Evolutionary conservation across 2,329 filamentous ascomycete genomes (phyloP).

Genomic region (Exophiala calicioides): DNA sequence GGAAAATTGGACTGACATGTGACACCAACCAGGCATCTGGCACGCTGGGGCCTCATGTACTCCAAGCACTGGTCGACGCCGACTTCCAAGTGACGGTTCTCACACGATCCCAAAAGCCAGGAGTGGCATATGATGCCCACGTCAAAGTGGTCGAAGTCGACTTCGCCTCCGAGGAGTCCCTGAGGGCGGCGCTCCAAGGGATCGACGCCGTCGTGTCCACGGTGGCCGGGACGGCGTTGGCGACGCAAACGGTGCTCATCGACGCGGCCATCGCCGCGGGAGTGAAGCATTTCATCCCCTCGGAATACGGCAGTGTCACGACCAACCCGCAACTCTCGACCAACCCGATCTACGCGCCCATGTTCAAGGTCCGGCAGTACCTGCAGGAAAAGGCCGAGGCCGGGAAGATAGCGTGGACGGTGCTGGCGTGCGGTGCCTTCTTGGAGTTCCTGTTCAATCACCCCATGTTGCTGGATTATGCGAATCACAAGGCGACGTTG

Average conservation of each 20-base stretch:
- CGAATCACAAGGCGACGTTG: no score
- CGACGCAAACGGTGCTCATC: constrained; percentile 47
- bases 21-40: constrained; percentile 30
- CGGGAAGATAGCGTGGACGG: constrained; percentile 34
- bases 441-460: constrained; percentile 38
- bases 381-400: constrained; percentile 26
- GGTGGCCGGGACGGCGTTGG: constrained; percentile 35
- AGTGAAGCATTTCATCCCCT: constrained; percentile 35
- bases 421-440: constrained; percentile 35
- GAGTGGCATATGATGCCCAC: background rate
- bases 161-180: constrained; percentile 31
- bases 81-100: constrained; percentile 34
- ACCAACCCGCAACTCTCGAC: constrained; percentile 24
- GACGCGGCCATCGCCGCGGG: constrained; percentile 33
- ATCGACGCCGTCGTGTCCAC: constrained; percentile 33
- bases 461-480: no score
- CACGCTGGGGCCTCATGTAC: constrained; percentile 32
- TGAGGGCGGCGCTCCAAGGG: constrained; percentile 29
- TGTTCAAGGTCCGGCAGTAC: constrained; percentile 33
- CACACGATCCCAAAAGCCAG: constrained; percentile 23
- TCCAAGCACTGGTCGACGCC: constrained; percentile 30
- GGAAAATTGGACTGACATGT: background rate
- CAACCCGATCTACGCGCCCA: constrained; percentile 32
- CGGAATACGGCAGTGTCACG: constrained; percentile 36
- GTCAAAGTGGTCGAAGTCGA: constrained; percentile 29